Evolutionary conservation across 148 eudicot species (phyloP).

Genomic region (Chenopodium suecicum): DNA sequence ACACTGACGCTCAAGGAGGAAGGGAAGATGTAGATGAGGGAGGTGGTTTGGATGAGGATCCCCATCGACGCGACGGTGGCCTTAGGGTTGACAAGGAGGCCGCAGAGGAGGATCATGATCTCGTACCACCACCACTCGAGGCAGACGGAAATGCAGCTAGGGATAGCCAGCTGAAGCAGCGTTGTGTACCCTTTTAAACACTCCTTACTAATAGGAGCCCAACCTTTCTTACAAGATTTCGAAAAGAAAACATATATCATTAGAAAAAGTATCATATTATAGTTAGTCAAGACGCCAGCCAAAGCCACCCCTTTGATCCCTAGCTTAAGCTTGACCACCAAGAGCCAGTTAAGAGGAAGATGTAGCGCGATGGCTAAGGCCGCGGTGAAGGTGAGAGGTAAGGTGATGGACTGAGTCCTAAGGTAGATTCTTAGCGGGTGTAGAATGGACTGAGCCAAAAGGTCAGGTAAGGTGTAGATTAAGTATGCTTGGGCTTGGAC

Average conservation of each 20-base stretch:
- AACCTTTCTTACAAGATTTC: constrained; percentile 25
- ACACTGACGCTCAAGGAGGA: constrained; percentile 62
- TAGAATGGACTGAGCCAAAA: constrained; percentile 43
- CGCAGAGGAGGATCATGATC: constrained; percentile 75
- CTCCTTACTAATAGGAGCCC: constrained; percentile 8
- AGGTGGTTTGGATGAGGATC: constrained; percentile 65
- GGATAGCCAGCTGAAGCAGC: constrained; percentile 41
- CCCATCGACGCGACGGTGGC: constrained; percentile 79
- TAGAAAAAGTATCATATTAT: constrained; percentile 32
- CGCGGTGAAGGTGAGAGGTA: constrained; percentile 48
- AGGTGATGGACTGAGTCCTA: constrained; percentile 50
- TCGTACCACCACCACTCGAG: constrained; percentile 98
- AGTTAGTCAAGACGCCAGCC: constrained; percentile 38
- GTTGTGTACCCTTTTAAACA: constrained; percentile 22
- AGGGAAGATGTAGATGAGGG: constrained; percentile 75
- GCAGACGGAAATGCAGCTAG: constrained; percentile 79
- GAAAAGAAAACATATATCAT: constrained; percentile 29
- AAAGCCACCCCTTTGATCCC: constrained; percentile 49
- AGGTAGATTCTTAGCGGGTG: constrained; percentile 60
- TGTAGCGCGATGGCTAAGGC: constrained; percentile 41
- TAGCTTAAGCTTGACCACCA: constrained; percentile 29
- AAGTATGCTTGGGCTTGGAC: constrained; percentile 42
- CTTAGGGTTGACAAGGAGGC: constrained; percentile 49
- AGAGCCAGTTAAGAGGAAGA: constrained; percentile 42
- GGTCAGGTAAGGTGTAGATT: constrained; percentile 47